These are phyloP conservation scores for Sclerotinia nivalis DNA, from an alignment of 2,329 filamentous ascomycete species.

Conservation along the genomic window DNA sequence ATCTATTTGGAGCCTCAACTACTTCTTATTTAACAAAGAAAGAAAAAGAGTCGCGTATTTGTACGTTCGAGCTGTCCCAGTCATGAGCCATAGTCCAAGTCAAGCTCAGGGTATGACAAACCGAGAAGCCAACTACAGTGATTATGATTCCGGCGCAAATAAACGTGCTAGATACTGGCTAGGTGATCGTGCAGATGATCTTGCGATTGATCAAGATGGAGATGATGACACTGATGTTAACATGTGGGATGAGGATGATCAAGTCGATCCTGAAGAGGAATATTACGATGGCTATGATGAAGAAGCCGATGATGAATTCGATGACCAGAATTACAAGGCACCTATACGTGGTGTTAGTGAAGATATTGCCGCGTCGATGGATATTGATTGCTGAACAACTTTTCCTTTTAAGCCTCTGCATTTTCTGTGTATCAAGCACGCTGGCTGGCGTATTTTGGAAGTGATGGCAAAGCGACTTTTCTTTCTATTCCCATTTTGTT, in stretches of 20 bases:
- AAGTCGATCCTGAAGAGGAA: conserved; percentile 47
- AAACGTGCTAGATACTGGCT: conserved; percentile 92
- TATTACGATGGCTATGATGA: conserved; percentile 44
- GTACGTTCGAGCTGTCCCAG: conserved; percentile 85
- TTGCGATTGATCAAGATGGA: conserved; percentile 45
- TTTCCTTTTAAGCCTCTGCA: conserved; percentile 10
- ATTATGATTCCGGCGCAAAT: conserved; percentile 57
- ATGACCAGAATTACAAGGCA: conserved; percentile 47
- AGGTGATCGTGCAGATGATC: conserved; percentile 59
- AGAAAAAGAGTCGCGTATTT: conserved; percentile 93
- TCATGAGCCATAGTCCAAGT: conserved; percentile 64
- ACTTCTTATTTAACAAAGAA: conserved; percentile 95
- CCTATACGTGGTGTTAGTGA: conserved; percentile 60
- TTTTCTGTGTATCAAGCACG: neutral
- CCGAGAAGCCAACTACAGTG: conserved; percentile 39
- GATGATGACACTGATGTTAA: conserved; percentile 45
- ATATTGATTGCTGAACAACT: conserved; percentile 49
- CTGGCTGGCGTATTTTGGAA: conserved; percentile 21
- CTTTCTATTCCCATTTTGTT: neutral
- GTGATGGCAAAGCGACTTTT: conserved; percentile 27
- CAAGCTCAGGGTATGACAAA: conserved; percentile 43
- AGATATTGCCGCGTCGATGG: conserved; percentile 63
- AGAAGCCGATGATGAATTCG: conserved; percentile 40
- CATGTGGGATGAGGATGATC: conserved; percentile 48
- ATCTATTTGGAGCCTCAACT: conserved; percentile 92